These are phyloP conservation scores for Trifolium subterraneum DNA, from an alignment of 306 rosid species.

Conservation along the genomic window DNA sequence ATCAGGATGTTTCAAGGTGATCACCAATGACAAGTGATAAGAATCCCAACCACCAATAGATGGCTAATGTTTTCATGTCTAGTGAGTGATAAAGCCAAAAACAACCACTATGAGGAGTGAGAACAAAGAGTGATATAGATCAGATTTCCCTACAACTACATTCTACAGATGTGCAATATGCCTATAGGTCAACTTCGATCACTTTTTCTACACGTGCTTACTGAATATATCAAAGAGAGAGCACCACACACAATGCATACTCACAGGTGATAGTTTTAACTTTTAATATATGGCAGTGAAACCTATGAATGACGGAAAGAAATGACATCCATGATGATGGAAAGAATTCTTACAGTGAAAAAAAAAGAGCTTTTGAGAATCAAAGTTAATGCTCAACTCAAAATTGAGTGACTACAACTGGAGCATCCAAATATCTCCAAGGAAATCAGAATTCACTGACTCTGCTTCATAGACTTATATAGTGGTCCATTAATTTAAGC, in stretches of 20 bases:
- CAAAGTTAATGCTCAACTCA: not conserved
- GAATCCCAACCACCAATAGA: slow-evolving; percentile 19
- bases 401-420: slow-evolving; percentile 15
- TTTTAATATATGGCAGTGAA: not conserved
- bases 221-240: not conserved
- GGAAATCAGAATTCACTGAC: not conserved
- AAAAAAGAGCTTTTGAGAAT: not conserved
- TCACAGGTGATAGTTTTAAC: not conserved
- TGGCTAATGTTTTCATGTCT: slow-evolving; percentile 5
- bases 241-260: not conserved
- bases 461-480: not conserved
- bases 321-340: not conserved
- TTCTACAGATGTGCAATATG: not conserved
- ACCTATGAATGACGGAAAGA: slow-evolving; percentile 17
- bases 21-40: slow-evolving; percentile 2
- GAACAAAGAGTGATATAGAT: not conserved
- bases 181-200: not conserved
- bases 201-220: not conserved
- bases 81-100: not conserved
- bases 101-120: not conserved
- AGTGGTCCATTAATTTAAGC: not conserved
- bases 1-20: slow-evolving; percentile 24
- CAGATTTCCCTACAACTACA: not conserved
- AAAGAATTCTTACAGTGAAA: not conserved
- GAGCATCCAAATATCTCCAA: slow-evolving; percentile 26